Percentiles rank a stretch among this genome's conserved stretches.
Conservation (phyloP, 2,329 filamentous ascomycete species). For the Colletotrichum euphorbiae region DNA sequence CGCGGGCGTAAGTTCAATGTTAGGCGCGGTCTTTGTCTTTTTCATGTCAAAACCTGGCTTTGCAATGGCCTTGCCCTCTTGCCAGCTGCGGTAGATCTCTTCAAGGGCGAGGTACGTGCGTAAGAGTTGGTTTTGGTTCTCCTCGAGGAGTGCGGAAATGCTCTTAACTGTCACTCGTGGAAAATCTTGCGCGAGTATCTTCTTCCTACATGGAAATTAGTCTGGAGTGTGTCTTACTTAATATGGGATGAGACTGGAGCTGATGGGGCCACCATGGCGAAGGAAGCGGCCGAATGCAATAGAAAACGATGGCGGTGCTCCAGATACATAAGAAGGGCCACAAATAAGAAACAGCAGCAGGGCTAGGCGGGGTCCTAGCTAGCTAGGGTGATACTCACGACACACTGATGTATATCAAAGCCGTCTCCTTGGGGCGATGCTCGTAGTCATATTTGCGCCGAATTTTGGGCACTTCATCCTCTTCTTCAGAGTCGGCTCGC, state of each 20-base stretch:
- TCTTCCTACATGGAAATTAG: slow-evolving; percentile 19
- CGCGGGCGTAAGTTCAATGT: slow-evolving; percentile 39
- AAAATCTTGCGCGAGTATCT: slow-evolving; percentile 52
- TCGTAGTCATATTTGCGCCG: slow-evolving; percentile 7
- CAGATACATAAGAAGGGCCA: no score
- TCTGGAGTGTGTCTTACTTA: no score
- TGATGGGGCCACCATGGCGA: no score
- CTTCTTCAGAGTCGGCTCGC: slow-evolving; percentile 44
- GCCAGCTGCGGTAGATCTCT: slow-evolving; percentile 8
- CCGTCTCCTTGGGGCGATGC: slow-evolving; percentile 4
- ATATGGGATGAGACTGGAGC: no score
- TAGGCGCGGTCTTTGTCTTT: slow-evolving; percentile 42
- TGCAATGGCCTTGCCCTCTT: neutral
- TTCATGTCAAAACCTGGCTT: slow-evolving; percentile 46
- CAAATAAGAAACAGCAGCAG: neutral
- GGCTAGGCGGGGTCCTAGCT: no score
- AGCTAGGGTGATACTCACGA: slow-evolving; percentile 28
- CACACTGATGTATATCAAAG: neutral
- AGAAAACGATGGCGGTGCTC: no score
- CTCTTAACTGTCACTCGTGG: slow-evolving; percentile 46
- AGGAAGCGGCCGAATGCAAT: no score
- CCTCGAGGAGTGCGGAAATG: slow-evolving; percentile 41
- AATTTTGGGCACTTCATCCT: slow-evolving; percentile 39
- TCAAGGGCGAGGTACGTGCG: slow-evolving; percentile 51
- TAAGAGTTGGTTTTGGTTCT: slow-evolving; percentile 48